Percentiles rank a stretch among this genome's conserved stretches.
phyloP scores from a whole-genome alignment of 805 yeast genomes.

The Cyberlindnera subsufficiens region DNA sequence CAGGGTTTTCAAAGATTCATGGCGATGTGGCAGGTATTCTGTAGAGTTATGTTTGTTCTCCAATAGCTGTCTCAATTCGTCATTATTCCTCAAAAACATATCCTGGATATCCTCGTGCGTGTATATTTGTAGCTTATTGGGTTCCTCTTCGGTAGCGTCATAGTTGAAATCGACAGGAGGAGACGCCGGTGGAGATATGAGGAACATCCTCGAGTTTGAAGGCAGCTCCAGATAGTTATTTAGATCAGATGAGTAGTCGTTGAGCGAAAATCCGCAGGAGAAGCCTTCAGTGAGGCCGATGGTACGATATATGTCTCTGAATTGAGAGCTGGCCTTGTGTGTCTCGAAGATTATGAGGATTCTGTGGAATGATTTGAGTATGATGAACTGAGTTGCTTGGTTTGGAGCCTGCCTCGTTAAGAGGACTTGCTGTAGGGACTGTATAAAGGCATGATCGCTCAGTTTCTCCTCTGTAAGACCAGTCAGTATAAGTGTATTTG shows the following conservation, averaged over 20 bases:
- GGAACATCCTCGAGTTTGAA: conserved; percentile 26
- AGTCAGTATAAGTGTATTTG: conserved; percentile 25
- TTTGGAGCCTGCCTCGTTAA: conserved; percentile 12
- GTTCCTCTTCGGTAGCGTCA: conserved; percentile 31
- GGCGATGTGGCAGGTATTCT: conserved; percentile 2
- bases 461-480: conserved; percentile 14
- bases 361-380: conserved; percentile 22
- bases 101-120: conserved; percentile 21
- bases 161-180: conserved; percentile 37
- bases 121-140: conserved; percentile 24
- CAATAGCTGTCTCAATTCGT: conserved; percentile 13
- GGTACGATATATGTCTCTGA: conserved; percentile 4
- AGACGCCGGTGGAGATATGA: conserved; percentile 37
- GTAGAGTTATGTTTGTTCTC: conserved; percentile 8
- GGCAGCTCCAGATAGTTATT: conserved; percentile 29
- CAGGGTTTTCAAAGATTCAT: conserved; percentile 4
- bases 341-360: conserved; percentile 22
- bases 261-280: conserved; percentile 15
- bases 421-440: conserved; percentile 21
- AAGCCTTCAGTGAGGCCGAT: conserved; percentile 2
- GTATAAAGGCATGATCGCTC: conserved; percentile 14
- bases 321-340: conserved; percentile 2
- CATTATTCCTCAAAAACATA: conserved; percentile 15
- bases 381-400: conserved; percentile 23
- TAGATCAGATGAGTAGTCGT: conserved; percentile 9